These are phyloP conservation scores for Pyrenochaeta sp. DNA, from an alignment of 2,329 filamentous ascomycete species.

Conservation along the genomic window DNA sequence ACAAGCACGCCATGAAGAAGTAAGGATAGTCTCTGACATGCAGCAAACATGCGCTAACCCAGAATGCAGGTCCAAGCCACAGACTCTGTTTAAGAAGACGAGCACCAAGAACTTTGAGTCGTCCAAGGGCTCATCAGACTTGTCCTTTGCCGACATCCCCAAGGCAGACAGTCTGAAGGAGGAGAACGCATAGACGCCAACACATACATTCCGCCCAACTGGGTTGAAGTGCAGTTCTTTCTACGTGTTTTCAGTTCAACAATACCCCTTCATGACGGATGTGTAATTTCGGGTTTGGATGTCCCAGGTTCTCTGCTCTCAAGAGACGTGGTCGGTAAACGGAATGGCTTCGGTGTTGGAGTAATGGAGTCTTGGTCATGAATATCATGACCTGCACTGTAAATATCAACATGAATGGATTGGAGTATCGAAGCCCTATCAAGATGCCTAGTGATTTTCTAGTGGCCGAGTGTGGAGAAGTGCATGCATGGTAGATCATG, in stretches of 20 bases:
- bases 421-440: background rate
- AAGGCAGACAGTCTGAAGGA: slow-evolving; percentile 26
- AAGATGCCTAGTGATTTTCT: too few species aligned
- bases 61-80: slow-evolving; percentile 45
- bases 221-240: too few species aligned
- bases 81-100: slow-evolving; percentile 52
- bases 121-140: slow-evolving; percentile 39
- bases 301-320: background rate
- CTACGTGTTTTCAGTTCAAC: background rate
- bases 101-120: slow-evolving; percentile 50
- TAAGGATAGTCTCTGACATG: slow-evolving; percentile 22
- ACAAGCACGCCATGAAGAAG: slow-evolving; percentile 80
- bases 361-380: slow-evolving; percentile 13
- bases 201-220: slow-evolving; percentile 7
- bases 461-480: too few species aligned
- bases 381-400: slow-evolving; percentile 18
- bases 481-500: slow-evolving; percentile 6
- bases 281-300: too few species aligned
- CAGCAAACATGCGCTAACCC: slow-evolving; percentile 16
- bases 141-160: slow-evolving; percentile 50
- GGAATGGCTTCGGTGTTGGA: slow-evolving; percentile 7
- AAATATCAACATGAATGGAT: background rate
- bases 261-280: background rate
- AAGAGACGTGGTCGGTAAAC: too few species aligned
- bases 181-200: slow-evolving; percentile 7